Percentiles rank a stretch among this genome's conserved stretches.
Evolutionary conservation across 495 filamentous ascomycete species (phyloP).

Genomic region (Penicilliopsis zonata): DNA sequence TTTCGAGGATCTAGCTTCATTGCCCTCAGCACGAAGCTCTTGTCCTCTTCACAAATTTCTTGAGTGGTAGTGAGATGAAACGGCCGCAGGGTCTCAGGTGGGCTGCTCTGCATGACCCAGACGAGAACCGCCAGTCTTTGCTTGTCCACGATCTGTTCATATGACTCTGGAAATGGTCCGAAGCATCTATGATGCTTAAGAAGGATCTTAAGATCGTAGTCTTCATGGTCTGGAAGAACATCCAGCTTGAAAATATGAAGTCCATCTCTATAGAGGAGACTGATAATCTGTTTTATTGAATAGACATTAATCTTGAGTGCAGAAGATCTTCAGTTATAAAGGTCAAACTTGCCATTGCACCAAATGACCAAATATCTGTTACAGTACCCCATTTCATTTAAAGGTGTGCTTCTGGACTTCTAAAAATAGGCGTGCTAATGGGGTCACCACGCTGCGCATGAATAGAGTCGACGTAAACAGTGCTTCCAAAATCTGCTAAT

Average conservation of each 20-base stretch:
- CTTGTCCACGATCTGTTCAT: constrained; percentile 10
- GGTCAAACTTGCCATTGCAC: constrained; percentile 1
- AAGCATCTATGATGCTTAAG: constrained; percentile 21
- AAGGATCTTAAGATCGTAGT: constrained; percentile 25
- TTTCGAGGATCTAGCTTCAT: constrained; percentile 20
- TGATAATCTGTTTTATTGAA: constrained; percentile 18
- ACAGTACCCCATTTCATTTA: constrained; percentile 20
- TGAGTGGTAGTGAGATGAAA: constrained; percentile 9
- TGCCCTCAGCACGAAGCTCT: constrained; percentile 11
- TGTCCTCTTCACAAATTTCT: constrained; percentile 14
- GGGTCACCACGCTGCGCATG: constrained; percentile 23
- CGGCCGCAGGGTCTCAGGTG: constrained; percentile 9
- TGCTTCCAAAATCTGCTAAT: constrained; percentile 26
- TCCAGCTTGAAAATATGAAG: constrained; percentile 23
- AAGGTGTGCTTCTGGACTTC: constrained; percentile 25
- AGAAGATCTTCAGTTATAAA: neutral
- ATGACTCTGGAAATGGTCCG: constrained; percentile 24
- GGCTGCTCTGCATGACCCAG: constrained; percentile 12
- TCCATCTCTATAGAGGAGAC: constrained; percentile 17
- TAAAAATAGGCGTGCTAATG: constrained; percentile 22
- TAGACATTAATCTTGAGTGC: neutral
- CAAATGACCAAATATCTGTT: constrained; percentile 32
- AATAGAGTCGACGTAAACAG: constrained; percentile 18
- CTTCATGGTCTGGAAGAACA: constrained; percentile 18
- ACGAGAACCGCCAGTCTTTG: constrained; percentile 7